Evolutionary conservation across 2,329 filamentous ascomycete genomes (phyloP).

Genomic region (Penicillium sp.): DNA sequence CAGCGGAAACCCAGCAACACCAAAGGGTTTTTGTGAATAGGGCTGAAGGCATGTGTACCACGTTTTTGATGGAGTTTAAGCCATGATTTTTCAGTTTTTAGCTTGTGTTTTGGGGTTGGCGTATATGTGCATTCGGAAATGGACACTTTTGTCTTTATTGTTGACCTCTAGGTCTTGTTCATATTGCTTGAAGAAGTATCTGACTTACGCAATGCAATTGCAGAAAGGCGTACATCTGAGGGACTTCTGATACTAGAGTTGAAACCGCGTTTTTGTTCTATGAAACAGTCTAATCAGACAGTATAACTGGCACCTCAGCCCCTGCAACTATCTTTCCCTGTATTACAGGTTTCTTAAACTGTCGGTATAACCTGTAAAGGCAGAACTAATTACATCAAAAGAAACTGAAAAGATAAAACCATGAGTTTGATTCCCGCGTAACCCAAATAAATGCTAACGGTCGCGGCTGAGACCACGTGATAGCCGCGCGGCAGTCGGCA

Average conservation of each 20-base stretch:
- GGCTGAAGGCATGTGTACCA: slow-evolving; percentile 13
- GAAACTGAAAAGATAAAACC: background rate
- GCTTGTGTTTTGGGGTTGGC: slow-evolving; percentile 8
- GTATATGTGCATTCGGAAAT: slow-evolving; percentile 15
- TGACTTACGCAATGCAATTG: background rate
- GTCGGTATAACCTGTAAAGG: no score
- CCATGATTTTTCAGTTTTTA: slow-evolving; percentile 6
- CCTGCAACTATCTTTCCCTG: no score
- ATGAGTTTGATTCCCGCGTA: background rate
- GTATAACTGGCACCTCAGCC: no score
- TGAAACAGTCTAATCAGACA: no score
- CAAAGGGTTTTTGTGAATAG: slow-evolving; percentile 65
- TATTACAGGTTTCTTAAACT: no score
- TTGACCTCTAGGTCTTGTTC: slow-evolving; percentile 9
- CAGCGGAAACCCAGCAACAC: slow-evolving; percentile 67
- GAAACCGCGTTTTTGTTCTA: no score
- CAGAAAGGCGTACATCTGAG: no score
- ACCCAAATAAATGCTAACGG: background rate
- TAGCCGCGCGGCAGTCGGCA: slow-evolving; percentile 19
- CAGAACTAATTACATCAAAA: background rate
- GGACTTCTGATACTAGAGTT: no score
- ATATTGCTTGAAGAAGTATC: slow-evolving; percentile 14
- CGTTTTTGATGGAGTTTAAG: slow-evolving; percentile 15
- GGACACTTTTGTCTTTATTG: slow-evolving; percentile 7
- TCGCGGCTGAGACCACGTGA: slow-evolving; percentile 2